These are phyloP conservation scores for Ceratobasidium sp. DNA, from an alignment of 1,284 basidiomycete genomes.

Conservation along the genomic window DNA sequence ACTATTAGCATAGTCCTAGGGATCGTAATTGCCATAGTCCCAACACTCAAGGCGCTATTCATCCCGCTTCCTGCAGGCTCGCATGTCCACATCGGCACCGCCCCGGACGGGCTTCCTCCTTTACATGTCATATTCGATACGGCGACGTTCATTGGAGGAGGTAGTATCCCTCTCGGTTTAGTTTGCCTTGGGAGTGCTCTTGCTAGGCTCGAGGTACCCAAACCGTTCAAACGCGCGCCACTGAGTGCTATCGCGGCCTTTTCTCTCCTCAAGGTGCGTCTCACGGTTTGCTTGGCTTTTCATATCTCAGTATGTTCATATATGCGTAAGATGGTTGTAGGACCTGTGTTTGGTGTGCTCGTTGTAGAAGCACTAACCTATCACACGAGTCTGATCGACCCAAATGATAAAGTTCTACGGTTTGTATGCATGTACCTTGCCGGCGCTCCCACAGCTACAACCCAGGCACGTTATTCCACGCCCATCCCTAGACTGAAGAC, in stretches of 20 bases:
- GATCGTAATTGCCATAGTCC: slow-evolving; percentile 72
- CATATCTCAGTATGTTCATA: background rate
- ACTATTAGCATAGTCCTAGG: slow-evolving; percentile 73
- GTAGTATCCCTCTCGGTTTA: slow-evolving; percentile 76
- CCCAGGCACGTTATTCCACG: slow-evolving; percentile 55
- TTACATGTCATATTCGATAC: slow-evolving; percentile 74
- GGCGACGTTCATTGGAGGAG: slow-evolving; percentile 73
- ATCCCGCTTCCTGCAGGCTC: slow-evolving; percentile 60
- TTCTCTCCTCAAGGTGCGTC: slow-evolving; percentile 62
- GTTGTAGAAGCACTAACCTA: slow-evolving; percentile 66
- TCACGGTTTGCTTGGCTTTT: background rate
- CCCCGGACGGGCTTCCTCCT: slow-evolving; percentile 80
- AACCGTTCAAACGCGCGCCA: slow-evolving; percentile 61
- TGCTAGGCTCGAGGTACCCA: slow-evolving; percentile 70
- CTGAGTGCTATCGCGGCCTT: slow-evolving; percentile 71
- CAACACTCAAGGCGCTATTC: slow-evolving; percentile 77
- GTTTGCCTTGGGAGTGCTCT: slow-evolving; percentile 79
- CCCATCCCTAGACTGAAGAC: background rate
- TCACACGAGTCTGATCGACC: slow-evolving; percentile 60
- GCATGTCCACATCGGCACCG: slow-evolving; percentile 61
- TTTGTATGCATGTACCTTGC: slow-evolving; percentile 78
- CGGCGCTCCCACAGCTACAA: slow-evolving; percentile 72
- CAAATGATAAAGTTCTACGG: slow-evolving; percentile 68
- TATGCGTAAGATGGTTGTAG: slow-evolving; percentile 62
- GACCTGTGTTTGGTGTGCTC: slow-evolving; percentile 74